Evolutionary conservation across 2,329 filamentous ascomycete genomes (phyloP).

Genomic region (Epichloe brachyelytri): DNA sequence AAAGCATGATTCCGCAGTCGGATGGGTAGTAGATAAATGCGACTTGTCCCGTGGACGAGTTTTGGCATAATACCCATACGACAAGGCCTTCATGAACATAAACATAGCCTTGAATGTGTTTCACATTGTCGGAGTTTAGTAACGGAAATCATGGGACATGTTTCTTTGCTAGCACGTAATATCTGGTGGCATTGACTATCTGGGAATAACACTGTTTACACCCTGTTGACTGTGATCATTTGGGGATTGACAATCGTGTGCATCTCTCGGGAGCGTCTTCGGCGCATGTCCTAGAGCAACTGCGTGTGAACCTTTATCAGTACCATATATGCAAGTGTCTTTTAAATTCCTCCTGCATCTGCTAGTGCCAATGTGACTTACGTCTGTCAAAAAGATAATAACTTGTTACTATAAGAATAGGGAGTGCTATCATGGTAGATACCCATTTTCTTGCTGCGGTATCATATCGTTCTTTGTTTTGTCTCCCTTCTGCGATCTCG

Average conservation of each 20-base stretch:
- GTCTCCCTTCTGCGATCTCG: constrained; percentile 14
- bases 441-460: constrained; percentile 32
- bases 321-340: neutral
- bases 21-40: no score
- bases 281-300: constrained; percentile 2
- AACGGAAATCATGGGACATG: no score
- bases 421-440: constrained; percentile 36
- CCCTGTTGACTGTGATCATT: no score
- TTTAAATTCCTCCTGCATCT: neutral
- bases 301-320: neutral
- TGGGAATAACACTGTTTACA: no score
- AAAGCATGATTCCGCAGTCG: no score
- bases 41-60: no score
- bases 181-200: no score
- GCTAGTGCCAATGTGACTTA: constrained; percentile 17
- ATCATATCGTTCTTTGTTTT: constrained; percentile 31
- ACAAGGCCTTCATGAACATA: no score
- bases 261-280: neutral
- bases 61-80: no score
- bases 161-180: no score
- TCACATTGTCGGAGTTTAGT: no score
- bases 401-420: constrained; percentile 41
- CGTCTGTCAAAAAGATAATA: constrained; percentile 39
- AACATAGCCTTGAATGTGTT: no score
- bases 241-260: neutral